These are phyloP conservation scores for Trichocladium antarcticum DNA, from an alignment of 495 filamentous ascomycete genomes.

Conservation along the genomic window DNA sequence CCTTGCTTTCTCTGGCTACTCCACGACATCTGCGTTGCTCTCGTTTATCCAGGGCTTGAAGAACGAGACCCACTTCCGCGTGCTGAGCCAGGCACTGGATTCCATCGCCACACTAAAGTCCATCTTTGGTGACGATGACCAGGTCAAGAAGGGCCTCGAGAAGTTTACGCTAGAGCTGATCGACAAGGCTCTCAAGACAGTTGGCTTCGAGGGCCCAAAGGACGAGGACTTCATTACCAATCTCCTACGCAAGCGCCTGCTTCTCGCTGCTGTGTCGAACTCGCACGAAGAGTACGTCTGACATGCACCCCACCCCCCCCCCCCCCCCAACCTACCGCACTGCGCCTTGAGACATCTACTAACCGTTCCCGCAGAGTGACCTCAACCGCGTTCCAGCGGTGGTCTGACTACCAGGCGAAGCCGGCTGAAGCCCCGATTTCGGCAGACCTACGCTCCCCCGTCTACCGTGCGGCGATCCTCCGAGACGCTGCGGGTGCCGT, in stretches of 20 bases:
- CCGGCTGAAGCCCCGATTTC: conserved; percentile 58
- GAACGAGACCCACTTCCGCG: conserved; percentile 70
- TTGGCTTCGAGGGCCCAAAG: conserved; percentile 73
- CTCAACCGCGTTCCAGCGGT: conserved; percentile 60
- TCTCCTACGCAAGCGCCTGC: conserved; percentile 69
- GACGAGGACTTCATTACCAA: conserved; percentile 72
- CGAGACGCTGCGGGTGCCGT: conserved; percentile 56
- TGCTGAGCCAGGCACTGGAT: conserved; percentile 74
- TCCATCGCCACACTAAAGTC: conserved; percentile 47
- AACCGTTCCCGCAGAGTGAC: conserved; percentile 42
- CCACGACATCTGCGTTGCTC: conserved; percentile 66
- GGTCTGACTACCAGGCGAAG: conserved; percentile 59
- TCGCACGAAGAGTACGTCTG: conserved; percentile 57
- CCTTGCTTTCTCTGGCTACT: conserved; percentile 75
- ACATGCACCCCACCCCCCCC: background rate
- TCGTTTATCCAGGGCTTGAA: conserved; percentile 70
- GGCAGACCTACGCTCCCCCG: conserved; percentile 63
- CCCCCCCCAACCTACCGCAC: background rate
- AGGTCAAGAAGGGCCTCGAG: conserved; percentile 51
- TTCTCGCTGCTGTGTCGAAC: conserved; percentile 58
- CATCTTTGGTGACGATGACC: conserved; percentile 44
- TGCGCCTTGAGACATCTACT: too few relatives aligned
- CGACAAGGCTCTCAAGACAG: conserved; percentile 54
- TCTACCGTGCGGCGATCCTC: conserved; percentile 71
- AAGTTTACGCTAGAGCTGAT: conserved; percentile 63